These are phyloP conservation scores for Globisporangium solare DNA, from an alignment of 352 stramenopile species.

Conservation along the genomic window DNA sequence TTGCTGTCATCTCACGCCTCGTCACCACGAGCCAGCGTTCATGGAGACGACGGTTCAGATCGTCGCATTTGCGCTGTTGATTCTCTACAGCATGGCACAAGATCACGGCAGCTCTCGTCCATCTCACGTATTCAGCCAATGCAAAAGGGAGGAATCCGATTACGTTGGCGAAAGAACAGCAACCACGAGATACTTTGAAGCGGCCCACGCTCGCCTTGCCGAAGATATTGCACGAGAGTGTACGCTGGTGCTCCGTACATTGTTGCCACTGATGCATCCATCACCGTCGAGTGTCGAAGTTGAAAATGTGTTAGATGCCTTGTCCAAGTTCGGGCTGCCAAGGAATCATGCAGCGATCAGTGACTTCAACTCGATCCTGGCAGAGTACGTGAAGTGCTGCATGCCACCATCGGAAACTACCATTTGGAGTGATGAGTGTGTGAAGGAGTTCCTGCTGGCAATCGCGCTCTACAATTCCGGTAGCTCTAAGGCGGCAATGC, in stretches of 20 bases:
- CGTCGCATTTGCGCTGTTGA: constrained; percentile 23
- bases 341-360: too few relatives aligned
- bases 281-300: constrained; percentile 13
- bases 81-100: constrained; percentile 13
- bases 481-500: background rate
- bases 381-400: constrained; percentile 3
- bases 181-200: constrained; percentile 8
- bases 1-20: constrained; percentile 16
- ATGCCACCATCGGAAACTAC: constrained; percentile 24
- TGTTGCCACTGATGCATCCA: constrained; percentile 31
- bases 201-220: constrained; percentile 14
- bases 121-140: background rate
- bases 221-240: constrained; percentile 30
- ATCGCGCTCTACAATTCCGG: constrained; percentile 22
- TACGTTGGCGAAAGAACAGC: too few relatives aligned
- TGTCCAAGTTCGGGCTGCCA: background rate
- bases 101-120: background rate
- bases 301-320: constrained; percentile 9
- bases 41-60: constrained; percentile 27
- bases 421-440: constrained; percentile 53
- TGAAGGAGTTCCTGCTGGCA: constrained; percentile 47
- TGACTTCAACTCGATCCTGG: constrained; percentile 15
- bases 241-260: constrained; percentile 43
- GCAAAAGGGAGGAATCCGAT: too few relatives aligned
- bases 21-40: background rate